Percentiles rank a stretch among this genome's conserved stretches.
phyloP scores from a whole-genome alignment of 140 eudicot genomes.

The Ambrosia hybrid region DNA sequence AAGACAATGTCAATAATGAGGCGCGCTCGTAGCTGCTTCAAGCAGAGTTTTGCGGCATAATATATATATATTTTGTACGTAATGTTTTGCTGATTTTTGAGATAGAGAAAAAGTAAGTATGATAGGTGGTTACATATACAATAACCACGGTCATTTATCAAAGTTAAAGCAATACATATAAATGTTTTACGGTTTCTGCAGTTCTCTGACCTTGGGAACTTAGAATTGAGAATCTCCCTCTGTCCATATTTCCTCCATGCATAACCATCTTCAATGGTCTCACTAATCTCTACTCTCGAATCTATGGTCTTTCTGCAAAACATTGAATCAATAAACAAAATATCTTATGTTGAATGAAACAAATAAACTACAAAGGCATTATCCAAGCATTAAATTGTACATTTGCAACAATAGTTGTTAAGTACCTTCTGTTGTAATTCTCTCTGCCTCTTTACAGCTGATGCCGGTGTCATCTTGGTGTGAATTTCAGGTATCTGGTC shows the following conservation, averaged over 20 bases:
- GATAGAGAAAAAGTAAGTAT: too few species aligned
- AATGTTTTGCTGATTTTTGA: too few species aligned
- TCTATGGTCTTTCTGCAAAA: constrained; percentile 46
- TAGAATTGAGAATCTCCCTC: constrained; percentile 50
- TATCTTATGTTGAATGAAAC: background rate
- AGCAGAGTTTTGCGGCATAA: too few species aligned
- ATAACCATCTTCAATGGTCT: constrained; percentile 48
- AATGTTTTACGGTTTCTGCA: too few species aligned
- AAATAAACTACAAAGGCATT: background rate
- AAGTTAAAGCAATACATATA: too few species aligned
- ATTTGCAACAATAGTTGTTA: constrained; percentile 1
- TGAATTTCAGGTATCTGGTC: constrained; percentile 30
- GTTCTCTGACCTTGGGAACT: constrained; percentile 49
- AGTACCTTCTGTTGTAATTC: constrained; percentile 69
- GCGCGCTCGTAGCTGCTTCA: too few species aligned
- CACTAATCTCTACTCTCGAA: constrained; percentile 27
- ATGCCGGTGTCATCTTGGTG: constrained; percentile 35
- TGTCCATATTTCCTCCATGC: constrained; percentile 94
- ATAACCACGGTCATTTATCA: background rate
- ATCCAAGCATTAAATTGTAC: background rate
- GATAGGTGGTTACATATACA: background rate
- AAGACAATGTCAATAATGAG: background rate
- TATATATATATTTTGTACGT: too few species aligned
- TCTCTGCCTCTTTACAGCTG: constrained; percentile 46
- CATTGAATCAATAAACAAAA: background rate